phyloP scores from a whole-genome alignment of 2,329 filamentous ascomycete species.

The Phyllosticta citrichinensis region DNA sequence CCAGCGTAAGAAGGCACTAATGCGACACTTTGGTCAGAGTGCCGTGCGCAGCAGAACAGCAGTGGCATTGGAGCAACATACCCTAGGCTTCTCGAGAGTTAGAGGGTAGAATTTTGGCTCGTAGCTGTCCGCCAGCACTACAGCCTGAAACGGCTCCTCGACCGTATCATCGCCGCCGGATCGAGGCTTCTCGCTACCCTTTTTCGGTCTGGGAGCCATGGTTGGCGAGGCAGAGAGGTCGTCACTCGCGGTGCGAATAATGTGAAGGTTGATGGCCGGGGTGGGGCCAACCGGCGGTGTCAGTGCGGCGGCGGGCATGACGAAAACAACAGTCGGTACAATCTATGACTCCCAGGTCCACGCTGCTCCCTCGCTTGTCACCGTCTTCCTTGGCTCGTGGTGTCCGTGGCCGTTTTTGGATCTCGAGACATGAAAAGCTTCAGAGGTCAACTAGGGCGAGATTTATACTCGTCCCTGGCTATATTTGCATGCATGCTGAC shows the following conservation, averaged over 20 bases:
- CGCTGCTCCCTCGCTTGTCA: too few relatives aligned
- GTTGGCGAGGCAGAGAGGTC: not conserved
- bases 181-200: slow-evolving; percentile 27
- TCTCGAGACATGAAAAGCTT: not conserved
- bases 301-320: not conserved
- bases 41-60: not conserved
- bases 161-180: slow-evolving; percentile 42
- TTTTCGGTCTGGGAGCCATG: slow-evolving; percentile 42
- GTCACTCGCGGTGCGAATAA: not conserved
- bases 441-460: not conserved
- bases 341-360: not conserved
- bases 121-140: slow-evolving; percentile 81
- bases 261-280: not conserved
- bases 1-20: slow-evolving; percentile 84
- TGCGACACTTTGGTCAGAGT: slow-evolving; percentile 15
- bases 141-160: slow-evolving; percentile 54
- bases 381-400: not conserved
- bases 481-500: not conserved
- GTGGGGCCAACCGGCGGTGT: not conserved
- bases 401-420: not conserved
- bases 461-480: not conserved
- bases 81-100: slow-evolving; percentile 77
- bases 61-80: slow-evolving; percentile 36
- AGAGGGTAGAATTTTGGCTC: slow-evolving; percentile 87
- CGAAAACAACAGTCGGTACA: not conserved